A percentile compares a stretch with the other conserved stretches of the same genome.
Evolutionary conservation across 1,284 basidiomycete genomes (phyloP).

Genomic region (Trametes hirsuta): DNA sequence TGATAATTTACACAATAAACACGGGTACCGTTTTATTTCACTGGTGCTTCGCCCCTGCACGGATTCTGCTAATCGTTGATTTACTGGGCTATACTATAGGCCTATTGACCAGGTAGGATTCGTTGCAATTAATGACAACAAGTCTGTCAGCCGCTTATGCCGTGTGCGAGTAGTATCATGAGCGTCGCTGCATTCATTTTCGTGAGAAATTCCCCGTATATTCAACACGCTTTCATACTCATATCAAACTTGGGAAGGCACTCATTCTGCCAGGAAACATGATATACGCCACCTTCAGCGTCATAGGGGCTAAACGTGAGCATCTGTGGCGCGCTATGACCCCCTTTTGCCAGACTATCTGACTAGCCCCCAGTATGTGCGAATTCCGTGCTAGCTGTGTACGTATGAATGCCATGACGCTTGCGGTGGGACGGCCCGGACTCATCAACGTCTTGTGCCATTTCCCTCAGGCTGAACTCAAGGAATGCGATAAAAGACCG

Average conservation of each 20-base stretch:
- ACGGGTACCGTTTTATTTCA: too few species aligned
- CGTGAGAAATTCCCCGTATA: not conserved
- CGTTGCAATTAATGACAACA: not conserved
- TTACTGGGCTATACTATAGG: too few species aligned
- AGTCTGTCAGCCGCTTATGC: not conserved
- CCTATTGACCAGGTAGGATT: too few species aligned
- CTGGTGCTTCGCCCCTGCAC: too few species aligned
- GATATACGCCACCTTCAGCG: not conserved
- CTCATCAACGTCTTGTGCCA: too few species aligned
- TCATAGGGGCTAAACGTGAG: not conserved
- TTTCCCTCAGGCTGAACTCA: too few species aligned
- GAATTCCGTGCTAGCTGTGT: slow-evolving; percentile 17
- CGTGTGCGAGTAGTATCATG: not conserved
- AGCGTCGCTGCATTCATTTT: not conserved
- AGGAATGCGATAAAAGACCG: too few species aligned
- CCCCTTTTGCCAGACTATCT: not conserved
- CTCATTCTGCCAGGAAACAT: not conserved
- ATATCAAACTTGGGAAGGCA: not conserved
- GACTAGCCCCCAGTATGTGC: slow-evolving; percentile 5
- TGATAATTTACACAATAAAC: too few species aligned
- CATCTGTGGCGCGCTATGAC: not conserved
- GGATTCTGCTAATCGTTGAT: too few species aligned
- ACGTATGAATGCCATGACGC: not conserved
- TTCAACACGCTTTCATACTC: too few species aligned
- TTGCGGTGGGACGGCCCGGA: not conserved